A percentile compares a stretch with the other conserved stretches of the same genome.
phyloP scores from a whole-genome alignment of 2,329 filamentous ascomycete genomes.

The Calonectria hawksworthii region DNA sequence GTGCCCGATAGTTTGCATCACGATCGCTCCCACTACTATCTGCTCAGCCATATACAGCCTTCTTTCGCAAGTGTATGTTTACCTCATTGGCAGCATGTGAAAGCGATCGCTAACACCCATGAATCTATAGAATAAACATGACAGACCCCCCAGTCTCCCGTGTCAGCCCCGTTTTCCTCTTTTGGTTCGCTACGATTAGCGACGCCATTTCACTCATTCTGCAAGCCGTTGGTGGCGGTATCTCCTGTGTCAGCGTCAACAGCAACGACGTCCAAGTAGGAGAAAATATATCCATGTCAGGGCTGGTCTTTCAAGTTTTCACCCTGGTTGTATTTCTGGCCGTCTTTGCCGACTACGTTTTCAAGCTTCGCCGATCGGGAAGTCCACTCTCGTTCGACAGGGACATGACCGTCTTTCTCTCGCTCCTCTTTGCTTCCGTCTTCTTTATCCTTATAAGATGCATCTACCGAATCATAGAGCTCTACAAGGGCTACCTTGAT shows the following conservation, averaged over 20 bases:
- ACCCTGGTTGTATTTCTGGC: conserved; percentile 61
- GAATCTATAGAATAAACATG: conserved; percentile 36
- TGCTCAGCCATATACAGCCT: conserved; percentile 47
- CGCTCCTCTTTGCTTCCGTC: neutral
- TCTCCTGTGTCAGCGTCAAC: conserved; percentile 56
- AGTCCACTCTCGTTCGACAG: conserved; percentile 47
- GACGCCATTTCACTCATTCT: conserved; percentile 66
- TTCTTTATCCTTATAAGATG: neutral
- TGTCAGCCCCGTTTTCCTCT: conserved; percentile 38
- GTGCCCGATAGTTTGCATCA: conserved; percentile 47
- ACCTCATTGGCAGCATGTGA: neutral
- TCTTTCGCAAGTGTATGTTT: conserved; percentile 46
- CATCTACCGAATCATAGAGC: neutral
- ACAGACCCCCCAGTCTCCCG: conserved; percentile 43
- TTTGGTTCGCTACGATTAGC: conserved; percentile 54
- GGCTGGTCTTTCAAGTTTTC: conserved; percentile 65
- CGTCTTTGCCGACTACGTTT: conserved; percentile 59
- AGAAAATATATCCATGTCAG: conserved; percentile 64
- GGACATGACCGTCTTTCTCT: conserved; percentile 47
- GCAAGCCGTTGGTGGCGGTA: conserved; percentile 65
- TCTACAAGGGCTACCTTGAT: neutral
- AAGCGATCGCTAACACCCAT: conserved; percentile 1
- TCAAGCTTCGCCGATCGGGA: conserved; percentile 45
- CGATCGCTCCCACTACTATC: conserved; percentile 49
- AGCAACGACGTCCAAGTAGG: conserved; percentile 49